These are phyloP conservation scores for Colletotrichum sp. DNA, from an alignment of 2,329 filamentous ascomycete genomes.

Conservation along the genomic window DNA sequence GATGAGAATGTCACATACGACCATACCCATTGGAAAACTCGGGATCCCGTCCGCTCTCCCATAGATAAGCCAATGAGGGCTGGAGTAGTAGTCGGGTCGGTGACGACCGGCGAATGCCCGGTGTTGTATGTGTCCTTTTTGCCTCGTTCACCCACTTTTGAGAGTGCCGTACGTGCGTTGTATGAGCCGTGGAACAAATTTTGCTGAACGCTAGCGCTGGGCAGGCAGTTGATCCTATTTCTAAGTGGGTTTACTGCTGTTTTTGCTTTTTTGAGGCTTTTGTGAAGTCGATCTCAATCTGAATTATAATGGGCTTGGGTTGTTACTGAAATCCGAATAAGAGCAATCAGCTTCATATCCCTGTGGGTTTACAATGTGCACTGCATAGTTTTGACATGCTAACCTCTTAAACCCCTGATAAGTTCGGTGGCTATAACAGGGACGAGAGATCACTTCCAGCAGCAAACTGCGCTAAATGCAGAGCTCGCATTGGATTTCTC, in stretches of 20 bases:
- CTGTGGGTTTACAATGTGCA: background rate
- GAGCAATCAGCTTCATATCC: background rate
- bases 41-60: too few species aligned
- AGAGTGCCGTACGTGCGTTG: background rate
- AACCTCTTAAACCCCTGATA: background rate
- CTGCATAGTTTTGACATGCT: background rate
- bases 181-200: background rate
- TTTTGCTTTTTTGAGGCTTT: background rate
- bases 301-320: background rate
- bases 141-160: background rate
- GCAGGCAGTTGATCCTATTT: background rate
- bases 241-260: background rate
- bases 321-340: background rate
- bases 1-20: accelerated
- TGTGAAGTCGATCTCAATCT: background rate
- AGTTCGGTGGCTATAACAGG: background rate
- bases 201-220: background rate
- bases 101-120: too few species aligned
- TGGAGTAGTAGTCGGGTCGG: too few species aligned
- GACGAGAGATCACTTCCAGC: background rate
- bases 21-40: too few species aligned
- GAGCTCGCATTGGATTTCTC: background rate
- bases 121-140: background rate
- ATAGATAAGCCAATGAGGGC: background rate
- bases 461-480: background rate